These are phyloP conservation scores for Amorphotheca resinae DNA, from an alignment of 495 filamentous ascomycete genomes.

Conservation along the genomic window DNA sequence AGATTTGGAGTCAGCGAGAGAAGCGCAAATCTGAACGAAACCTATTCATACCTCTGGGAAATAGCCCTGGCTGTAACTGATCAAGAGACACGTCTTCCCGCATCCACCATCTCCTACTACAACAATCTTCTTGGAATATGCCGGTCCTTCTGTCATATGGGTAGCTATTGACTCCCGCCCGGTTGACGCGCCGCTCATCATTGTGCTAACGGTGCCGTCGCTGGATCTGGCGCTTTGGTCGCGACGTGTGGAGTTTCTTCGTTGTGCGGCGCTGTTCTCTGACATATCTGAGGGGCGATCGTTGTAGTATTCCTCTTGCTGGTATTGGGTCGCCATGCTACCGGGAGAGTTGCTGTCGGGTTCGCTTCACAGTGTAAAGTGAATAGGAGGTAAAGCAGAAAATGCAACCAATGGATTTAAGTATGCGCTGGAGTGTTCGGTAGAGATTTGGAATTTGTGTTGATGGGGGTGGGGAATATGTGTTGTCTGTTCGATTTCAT, in stretches of 20 bases:
- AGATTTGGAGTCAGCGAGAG: constrained; percentile 6
- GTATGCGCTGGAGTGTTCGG: background rate
- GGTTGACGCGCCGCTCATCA: constrained; percentile 52
- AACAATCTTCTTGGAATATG: constrained; percentile 97
- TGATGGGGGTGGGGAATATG: too few relatives aligned
- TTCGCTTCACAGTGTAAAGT: background rate
- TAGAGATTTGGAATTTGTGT: background rate
- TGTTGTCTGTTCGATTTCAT: too few relatives aligned
- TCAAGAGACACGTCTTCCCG: constrained; percentile 96
- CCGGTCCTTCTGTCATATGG: constrained; percentile 72
- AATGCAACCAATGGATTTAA: background rate
- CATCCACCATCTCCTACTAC: constrained; percentile 97
- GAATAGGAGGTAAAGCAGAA: background rate
- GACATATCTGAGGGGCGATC: constrained; percentile 34
- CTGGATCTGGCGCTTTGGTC: constrained; percentile 6
- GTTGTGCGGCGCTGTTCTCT: constrained; percentile 32
- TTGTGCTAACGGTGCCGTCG: constrained; percentile 48
- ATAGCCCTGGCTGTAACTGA: constrained; percentile 95
- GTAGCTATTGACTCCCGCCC: constrained; percentile 65
- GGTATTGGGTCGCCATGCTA: constrained; percentile 36
- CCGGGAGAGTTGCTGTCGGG: constrained; percentile 4
- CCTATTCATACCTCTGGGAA: constrained; percentile 82
- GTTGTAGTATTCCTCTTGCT: constrained; percentile 39
- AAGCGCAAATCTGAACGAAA: constrained; percentile 9
- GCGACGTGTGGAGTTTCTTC: constrained; percentile 36